A percentile compares a stretch with the other conserved stretches of the same genome.
Conservation (phyloP, 345 rosid genomes). For the Sonneratia alba region DNA sequence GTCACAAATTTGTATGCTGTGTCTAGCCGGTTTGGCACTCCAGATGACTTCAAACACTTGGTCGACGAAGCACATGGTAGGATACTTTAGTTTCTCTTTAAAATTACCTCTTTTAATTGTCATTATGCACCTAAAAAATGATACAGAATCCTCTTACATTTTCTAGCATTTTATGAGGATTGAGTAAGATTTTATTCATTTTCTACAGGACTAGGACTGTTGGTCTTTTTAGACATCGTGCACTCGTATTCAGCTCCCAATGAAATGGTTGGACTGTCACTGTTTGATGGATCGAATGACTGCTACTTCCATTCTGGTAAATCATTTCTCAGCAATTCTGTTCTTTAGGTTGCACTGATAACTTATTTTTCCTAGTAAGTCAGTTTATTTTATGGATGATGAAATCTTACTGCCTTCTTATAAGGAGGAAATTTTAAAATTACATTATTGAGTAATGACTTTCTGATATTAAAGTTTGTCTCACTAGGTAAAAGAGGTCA, state of each 20-base stretch:
- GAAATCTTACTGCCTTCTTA: not conserved
- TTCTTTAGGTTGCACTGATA: not conserved
- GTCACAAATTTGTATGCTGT: slow-evolving; percentile 85
- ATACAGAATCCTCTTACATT: not conserved
- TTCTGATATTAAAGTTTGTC: slow-evolving; percentile 7
- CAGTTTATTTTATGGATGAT: not conserved
- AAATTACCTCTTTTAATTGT: not conserved
- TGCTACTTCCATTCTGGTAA: slow-evolving; percentile 93
- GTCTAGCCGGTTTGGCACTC: slow-evolving; percentile 91
- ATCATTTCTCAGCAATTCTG: slow-evolving; percentile 2
- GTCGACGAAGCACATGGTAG: slow-evolving; percentile 95
- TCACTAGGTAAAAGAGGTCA: slow-evolving; percentile 82
- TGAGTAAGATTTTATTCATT: slow-evolving; percentile 2
- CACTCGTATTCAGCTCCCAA: slow-evolving; percentile 96
- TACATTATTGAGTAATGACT: not conserved
- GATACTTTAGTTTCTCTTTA: not conserved
- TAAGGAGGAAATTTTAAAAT: not conserved
- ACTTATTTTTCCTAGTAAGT: not conserved
- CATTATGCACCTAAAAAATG: not conserved
- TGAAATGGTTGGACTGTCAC: slow-evolving; percentile 91
- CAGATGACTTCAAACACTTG: slow-evolving; percentile 89
- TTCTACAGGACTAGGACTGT: slow-evolving; percentile 63
- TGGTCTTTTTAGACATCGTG: slow-evolving; percentile 82
- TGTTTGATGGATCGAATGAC: slow-evolving; percentile 92
- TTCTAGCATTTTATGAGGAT: not conserved